Evolutionary conservation across 495 filamentous ascomycete species (phyloP).

Genomic region (Evansstolkia leycettana): DNA sequence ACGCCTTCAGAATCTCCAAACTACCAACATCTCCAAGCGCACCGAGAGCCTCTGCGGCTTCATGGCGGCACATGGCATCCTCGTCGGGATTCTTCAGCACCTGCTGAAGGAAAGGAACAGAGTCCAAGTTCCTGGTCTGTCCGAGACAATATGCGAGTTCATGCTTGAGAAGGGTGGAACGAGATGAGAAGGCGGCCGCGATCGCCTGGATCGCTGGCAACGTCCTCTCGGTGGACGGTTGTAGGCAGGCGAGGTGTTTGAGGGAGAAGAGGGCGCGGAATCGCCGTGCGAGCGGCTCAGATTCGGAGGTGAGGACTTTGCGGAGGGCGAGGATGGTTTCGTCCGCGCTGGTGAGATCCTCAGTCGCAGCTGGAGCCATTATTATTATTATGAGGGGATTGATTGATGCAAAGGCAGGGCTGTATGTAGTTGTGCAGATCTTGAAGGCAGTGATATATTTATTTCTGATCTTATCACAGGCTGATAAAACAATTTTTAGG

Average conservation of each 20-base stretch:
- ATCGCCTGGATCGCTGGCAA: slow-evolving; percentile 81
- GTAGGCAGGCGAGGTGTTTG: slow-evolving; percentile 72
- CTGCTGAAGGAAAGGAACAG: slow-evolving; percentile 57
- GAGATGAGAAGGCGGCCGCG: slow-evolving; percentile 72
- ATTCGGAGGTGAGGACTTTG: slow-evolving; percentile 64
- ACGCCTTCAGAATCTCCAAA: slow-evolving; percentile 54
- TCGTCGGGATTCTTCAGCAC: slow-evolving; percentile 70
- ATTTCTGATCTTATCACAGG: slow-evolving; percentile 21
- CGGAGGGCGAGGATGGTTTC: slow-evolving; percentile 48
- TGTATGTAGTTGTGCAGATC: neutral
- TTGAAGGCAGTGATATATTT: slow-evolving; percentile 1
- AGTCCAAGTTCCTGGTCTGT: slow-evolving; percentile 65
- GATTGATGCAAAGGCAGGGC: neutral
- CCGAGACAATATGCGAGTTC: slow-evolving; percentile 96
- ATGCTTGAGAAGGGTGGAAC: slow-evolving; percentile 82
- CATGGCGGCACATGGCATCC: slow-evolving; percentile 91
- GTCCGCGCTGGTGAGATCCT: slow-evolving; percentile 12
- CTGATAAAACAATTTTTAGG: slow-evolving; percentile 21
- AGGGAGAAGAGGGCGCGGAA: slow-evolving; percentile 98
- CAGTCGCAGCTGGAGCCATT: slow-evolving; percentile 7
- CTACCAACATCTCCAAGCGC: slow-evolving; percentile 67
- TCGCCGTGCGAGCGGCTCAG: slow-evolving; percentile 68
- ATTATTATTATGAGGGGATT: neutral
- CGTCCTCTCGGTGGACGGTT: slow-evolving; percentile 48
- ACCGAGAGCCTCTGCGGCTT: slow-evolving; percentile 90